Evolutionary conservation across 805 yeast genomes (phyloP).

Genomic region (Grigorovia yakushimaensis): DNA sequence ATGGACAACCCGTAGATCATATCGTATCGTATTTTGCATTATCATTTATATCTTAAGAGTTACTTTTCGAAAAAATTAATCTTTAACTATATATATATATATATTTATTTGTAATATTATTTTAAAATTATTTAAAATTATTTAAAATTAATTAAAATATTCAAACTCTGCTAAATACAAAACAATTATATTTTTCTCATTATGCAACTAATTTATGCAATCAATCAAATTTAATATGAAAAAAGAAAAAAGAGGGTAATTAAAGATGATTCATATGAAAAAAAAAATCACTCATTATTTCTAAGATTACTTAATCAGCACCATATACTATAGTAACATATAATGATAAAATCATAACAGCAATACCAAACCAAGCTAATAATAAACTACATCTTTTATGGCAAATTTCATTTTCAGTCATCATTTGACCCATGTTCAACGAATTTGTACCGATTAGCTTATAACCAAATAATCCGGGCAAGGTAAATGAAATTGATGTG

Average conservation of each 20-base stretch:
- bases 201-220: too few relatives aligned
- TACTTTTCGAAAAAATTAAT: background rate
- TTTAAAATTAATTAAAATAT: too few relatives aligned
- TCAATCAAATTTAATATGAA: too few relatives aligned
- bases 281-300: too few relatives aligned
- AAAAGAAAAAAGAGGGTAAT: background rate
- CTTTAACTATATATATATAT: background rate
- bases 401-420: slow-evolving; percentile 20
- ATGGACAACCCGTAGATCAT: background rate
- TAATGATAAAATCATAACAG: slow-evolving; percentile 61
- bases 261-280: too few relatives aligned
- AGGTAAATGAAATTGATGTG: slow-evolving; percentile 79
- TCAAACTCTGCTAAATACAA: too few relatives aligned
- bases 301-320: slow-evolving; percentile 1
- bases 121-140: background rate
- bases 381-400: slow-evolving; percentile 41
- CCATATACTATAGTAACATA: slow-evolving; percentile 27
- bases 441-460: slow-evolving; percentile 42
- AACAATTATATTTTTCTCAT: too few relatives aligned
- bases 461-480: slow-evolving; percentile 83
- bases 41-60: background rate
- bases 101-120: background rate
- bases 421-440: slow-evolving; percentile 21
- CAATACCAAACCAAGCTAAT: slow-evolving; percentile 57
- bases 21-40: background rate